Base-by-base conservation (phyloP, 2,329 filamentous ascomycete genomes). In the Colletotrichum somersetense region DNA sequence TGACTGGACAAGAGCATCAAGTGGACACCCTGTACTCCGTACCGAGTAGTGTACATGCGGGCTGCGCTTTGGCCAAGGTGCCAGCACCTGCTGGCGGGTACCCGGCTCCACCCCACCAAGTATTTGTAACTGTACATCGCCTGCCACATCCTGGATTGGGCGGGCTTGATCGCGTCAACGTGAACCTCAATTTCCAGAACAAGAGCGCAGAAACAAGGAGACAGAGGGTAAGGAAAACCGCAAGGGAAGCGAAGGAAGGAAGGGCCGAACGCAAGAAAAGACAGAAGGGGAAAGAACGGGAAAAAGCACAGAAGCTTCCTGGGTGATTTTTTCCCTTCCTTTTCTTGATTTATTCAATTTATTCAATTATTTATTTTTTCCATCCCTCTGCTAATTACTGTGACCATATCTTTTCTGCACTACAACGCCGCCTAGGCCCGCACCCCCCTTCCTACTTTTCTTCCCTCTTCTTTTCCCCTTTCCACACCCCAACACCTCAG, bases 131-230 rank as follows among this genome's bases (percentile, higher is more conserved):
- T 67, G 53, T 62, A 46, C 52, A 53, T 55, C n/a, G 68, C 46
- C 57, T 68, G 69, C 53, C 58, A 38, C 23, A 72, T 72, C 66
- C 66, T 72, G 61, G 59, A 66, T 71, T 71, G 64, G 57, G 56
- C 30, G 66, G 66, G 61, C 50, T 70, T 52, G 61, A 64, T 72
- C 70, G 70, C 70, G 70, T 72, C 70, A 71, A 71, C 53, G 58
- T 72, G 66, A 70, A 72, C 40, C 50, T 71, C 66, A 71, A 72
- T 72, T 66, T 71, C 66, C 70, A 72, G 70, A 57, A 61, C 40
- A 35, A 61, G 66, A 70, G 67, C 20, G 62, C 26, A 56, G 58
- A 26, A 68, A 35, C 40, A 61, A 52, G 58, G 48, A 56, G 10
- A 58, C 30, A 23, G 26, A 63, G 58, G 40, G 50, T 38, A 46